A percentile compares a stretch with the other conserved stretches of the same genome.
phyloP scores from a whole-genome alignment of 805 yeast genomes.

The Lachancea quebecensis region DNA sequence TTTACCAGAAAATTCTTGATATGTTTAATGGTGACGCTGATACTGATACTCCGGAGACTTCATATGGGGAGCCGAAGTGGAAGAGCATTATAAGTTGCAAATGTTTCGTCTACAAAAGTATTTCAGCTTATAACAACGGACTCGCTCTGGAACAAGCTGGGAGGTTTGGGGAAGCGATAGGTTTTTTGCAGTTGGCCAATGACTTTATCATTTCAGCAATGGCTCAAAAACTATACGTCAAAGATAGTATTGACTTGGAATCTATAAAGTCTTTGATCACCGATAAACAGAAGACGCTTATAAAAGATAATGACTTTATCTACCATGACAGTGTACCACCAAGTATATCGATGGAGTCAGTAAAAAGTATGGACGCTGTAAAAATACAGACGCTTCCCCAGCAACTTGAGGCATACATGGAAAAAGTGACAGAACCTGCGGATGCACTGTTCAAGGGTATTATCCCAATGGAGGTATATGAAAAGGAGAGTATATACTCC shows the following conservation, averaged over 20 bases:
- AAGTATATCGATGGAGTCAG: constrained; percentile 27
- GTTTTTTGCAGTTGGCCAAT: constrained; percentile 47
- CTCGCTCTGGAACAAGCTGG: constrained; percentile 44
- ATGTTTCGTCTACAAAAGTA: constrained; percentile 45
- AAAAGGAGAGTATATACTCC: constrained; percentile 77
- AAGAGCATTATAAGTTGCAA: constrained; percentile 45
- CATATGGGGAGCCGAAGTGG: constrained; percentile 47
- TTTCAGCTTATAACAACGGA: constrained; percentile 57
- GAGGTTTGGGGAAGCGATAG: constrained; percentile 73
- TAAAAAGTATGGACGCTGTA: constrained; percentile 52
- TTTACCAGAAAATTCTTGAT: constrained; percentile 48
- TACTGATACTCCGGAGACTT: constrained; percentile 5
- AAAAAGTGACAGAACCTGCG: constrained; percentile 30
- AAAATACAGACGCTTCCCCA: constrained; percentile 66
- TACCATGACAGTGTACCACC: constrained; percentile 75
- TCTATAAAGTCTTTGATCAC: constrained; percentile 30
- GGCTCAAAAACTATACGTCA: constrained; percentile 31
- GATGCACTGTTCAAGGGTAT: constrained; percentile 66
- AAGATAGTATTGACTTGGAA: constrained; percentile 31
- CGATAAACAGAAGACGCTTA: constrained; percentile 37
- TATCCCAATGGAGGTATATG: constrained; percentile 82
- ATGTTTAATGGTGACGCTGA: constrained; percentile 34
- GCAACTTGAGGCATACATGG: constrained; percentile 38
- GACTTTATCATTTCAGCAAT: constrained; percentile 29
- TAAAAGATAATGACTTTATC: constrained; percentile 83